These are phyloP conservation scores for Rhytidhysteron rufulum DNA, from an alignment of 2,329 filamentous ascomycete genomes.

Conservation along the genomic window DNA sequence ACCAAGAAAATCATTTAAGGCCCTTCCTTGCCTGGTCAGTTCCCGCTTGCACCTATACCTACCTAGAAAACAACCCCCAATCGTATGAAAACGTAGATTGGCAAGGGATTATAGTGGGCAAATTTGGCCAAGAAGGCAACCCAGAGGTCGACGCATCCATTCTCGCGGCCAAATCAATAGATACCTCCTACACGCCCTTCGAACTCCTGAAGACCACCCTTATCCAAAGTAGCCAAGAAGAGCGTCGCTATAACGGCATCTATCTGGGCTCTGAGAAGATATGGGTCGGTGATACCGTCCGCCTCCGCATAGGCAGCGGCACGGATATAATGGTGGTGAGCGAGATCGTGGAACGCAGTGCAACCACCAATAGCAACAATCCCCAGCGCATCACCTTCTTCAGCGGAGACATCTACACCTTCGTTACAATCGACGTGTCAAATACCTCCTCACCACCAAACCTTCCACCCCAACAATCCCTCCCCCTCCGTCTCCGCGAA, in stretches of 20 bases:
- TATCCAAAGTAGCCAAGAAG: constrained; percentile 35
- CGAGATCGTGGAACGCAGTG: constrained; percentile 39
- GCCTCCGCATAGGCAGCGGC: constrained; percentile 44
- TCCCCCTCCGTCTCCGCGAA: constrained; percentile 50
- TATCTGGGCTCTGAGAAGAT: constrained; percentile 58
- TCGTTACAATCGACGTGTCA: constrained; percentile 32
- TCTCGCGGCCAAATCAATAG: constrained; percentile 53
- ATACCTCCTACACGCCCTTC: constrained; percentile 53
- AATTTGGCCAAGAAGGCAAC: constrained; percentile 45
- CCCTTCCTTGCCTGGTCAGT: constrained; percentile 59
- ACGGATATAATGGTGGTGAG: constrained; percentile 49
- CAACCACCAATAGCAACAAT: constrained; percentile 10
- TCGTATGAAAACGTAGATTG: constrained; percentile 52
- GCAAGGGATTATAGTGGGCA: constrained; percentile 40
- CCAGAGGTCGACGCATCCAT: constrained; percentile 56
- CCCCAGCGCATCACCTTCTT: constrained; percentile 33
- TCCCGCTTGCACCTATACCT: constrained; percentile 46
- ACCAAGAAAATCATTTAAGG: constrained; percentile 43
- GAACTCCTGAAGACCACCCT: constrained; percentile 42
- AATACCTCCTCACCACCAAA: constrained; percentile 29
- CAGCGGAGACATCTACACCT: constrained; percentile 51
- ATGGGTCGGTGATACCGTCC: constrained; percentile 56
- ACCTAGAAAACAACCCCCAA: constrained; percentile 39
- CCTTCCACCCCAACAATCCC: constrained; percentile 38
- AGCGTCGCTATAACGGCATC: constrained; percentile 50